Conservation (phyloP, 2,329 filamentous ascomycete genomes). For the Colletotrichum sp. region DNA sequence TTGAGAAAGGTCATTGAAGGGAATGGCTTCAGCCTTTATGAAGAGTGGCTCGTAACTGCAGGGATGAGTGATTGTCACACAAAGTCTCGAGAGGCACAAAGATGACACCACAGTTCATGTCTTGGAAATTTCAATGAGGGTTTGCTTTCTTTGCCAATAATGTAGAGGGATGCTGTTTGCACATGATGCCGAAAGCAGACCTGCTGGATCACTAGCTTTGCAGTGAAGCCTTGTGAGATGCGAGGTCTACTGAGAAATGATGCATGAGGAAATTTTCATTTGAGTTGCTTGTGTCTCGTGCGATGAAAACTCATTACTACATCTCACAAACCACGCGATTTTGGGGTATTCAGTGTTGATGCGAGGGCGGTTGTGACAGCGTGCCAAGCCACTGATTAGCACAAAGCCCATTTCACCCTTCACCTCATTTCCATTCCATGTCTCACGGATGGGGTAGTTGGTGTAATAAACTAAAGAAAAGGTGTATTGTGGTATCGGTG, state of each 20-base stretch:
- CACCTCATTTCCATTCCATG: rapidly evolving
- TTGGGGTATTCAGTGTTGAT: not conserved
- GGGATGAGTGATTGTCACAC: not conserved
- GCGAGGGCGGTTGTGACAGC: not conserved
- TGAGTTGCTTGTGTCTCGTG: not conserved
- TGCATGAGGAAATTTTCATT: no score
- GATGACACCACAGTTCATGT: not conserved
- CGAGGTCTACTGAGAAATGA: no score
- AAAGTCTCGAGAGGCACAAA: not conserved
- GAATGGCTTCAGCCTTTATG: not conserved
- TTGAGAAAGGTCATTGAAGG: not conserved
- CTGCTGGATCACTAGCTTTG: no score
- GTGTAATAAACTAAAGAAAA: not conserved
- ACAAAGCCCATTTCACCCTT: not conserved
- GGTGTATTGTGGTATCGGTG: not conserved
- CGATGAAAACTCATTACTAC: rapidly evolving
- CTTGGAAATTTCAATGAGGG: not conserved
- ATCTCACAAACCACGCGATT: not conserved
- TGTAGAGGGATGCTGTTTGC: not conserved
- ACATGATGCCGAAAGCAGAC: not conserved
- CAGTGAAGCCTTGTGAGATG: no score
- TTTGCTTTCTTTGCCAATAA: not conserved
- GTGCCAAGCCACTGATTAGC: not conserved
- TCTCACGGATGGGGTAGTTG: not conserved
- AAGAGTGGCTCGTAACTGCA: rapidly evolving